Percentiles rank a stretch among this genome's conserved stretches.
Conservation (phyloP, 2,329 filamentous ascomycete genomes). For the Trichoderma arundinaceum region DNA sequence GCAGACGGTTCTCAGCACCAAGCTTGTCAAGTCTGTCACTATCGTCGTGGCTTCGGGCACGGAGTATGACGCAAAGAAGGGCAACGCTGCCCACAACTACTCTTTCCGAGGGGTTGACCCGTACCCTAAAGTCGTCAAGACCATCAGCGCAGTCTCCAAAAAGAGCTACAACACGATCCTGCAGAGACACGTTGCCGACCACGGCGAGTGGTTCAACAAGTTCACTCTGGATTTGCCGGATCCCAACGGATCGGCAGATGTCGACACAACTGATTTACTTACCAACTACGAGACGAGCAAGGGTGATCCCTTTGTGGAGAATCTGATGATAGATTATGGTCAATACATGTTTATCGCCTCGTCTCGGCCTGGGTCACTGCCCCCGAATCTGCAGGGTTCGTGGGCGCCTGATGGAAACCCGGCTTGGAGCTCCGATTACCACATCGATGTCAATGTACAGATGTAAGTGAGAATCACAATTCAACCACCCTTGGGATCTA, state of each 20-base stretch:
- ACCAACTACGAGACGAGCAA: conserved; percentile 32
- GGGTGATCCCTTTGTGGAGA: conserved; percentile 59
- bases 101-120: conserved; percentile 58
- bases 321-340: conserved; percentile 58
- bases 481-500: neutral
- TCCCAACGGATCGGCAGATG: conserved; percentile 45
- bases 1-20: conserved; percentile 15
- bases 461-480: conserved; percentile 42
- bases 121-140: conserved; percentile 43
- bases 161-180: conserved; percentile 44
- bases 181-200: conserved; percentile 49
- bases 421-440: conserved; percentile 60
- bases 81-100: conserved; percentile 50
- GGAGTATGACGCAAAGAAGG: conserved; percentile 57
- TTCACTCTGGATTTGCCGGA: conserved; percentile 56
- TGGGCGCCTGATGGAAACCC: conserved; percentile 55
- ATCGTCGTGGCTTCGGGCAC: conserved; percentile 44
- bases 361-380: conserved; percentile 57
- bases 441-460: conserved; percentile 64
- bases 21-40: conserved; percentile 1
- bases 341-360: conserved; percentile 62
- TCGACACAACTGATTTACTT: conserved; percentile 44
- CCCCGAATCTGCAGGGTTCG: conserved; percentile 62
- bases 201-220: conserved; percentile 44
- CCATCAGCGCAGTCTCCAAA: conserved; percentile 40